Conservation (phyloP, 1,284 basidiomycete species). For the Tilletia setariae region DNA sequence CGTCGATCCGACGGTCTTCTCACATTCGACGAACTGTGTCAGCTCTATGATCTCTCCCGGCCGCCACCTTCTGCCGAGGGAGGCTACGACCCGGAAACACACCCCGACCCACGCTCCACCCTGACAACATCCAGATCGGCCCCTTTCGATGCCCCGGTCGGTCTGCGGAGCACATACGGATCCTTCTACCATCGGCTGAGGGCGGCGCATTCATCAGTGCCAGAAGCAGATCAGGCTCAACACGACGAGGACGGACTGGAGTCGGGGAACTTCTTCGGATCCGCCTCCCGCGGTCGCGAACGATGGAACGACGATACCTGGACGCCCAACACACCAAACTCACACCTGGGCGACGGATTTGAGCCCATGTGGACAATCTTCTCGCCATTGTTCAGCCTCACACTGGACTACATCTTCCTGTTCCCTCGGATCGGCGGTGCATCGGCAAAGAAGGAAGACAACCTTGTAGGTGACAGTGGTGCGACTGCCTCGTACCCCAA, state of each 20-base stretch:
- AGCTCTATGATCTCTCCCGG: slow-evolving; percentile 59
- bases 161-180: slow-evolving; percentile 49
- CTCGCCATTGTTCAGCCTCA: slow-evolving; percentile 47
- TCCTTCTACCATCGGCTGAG: slow-evolving; percentile 58
- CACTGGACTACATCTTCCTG: slow-evolving; percentile 72
- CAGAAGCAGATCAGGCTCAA: neutral
- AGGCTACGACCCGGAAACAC: neutral
- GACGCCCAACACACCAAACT: slow-evolving; percentile 26
- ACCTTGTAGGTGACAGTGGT: neutral
- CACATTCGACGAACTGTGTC: slow-evolving; percentile 63
- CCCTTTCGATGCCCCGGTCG: too few species aligned
- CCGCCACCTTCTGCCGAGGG: slow-evolving; percentile 18
- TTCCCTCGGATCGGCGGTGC: slow-evolving; percentile 42
- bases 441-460: neutral
- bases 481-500: slow-evolving; percentile 44
- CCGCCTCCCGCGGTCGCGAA: slow-evolving; percentile 34
- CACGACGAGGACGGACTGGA: slow-evolving; percentile 19
- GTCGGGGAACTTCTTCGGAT: slow-evolving; percentile 37
- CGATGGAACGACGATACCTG: slow-evolving; percentile 40
- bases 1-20: slow-evolving; percentile 69
- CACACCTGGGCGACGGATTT: slow-evolving; percentile 34
- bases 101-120: neutral
- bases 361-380: slow-evolving; percentile 54
- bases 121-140: too few species aligned
- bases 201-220: slow-evolving; percentile 8